A percentile compares a stretch with the other conserved stretches of the same genome.
These are phyloP conservation scores for Hypoxylon intermedium DNA, from an alignment of 495 filamentous ascomycete species.

Conservation along the genomic window DNA sequence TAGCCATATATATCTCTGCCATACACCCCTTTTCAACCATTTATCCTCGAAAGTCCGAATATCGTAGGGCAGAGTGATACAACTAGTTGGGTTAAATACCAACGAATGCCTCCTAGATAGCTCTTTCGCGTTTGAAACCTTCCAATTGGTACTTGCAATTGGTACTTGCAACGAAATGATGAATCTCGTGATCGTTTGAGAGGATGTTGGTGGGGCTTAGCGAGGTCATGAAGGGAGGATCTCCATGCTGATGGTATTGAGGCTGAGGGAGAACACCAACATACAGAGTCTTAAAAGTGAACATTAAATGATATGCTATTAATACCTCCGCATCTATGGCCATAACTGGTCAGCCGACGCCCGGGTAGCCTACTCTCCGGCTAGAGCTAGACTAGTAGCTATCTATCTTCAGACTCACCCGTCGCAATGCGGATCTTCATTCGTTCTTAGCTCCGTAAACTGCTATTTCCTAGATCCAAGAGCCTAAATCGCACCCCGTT, in stretches of 20 bases:
- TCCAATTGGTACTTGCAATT: constrained; percentile 4
- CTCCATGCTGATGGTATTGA: constrained; percentile 7
- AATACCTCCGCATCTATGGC: background rate
- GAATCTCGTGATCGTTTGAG: constrained; percentile 1
- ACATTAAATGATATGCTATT: constrained; percentile 17
- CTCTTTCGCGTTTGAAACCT: constrained; percentile 3
- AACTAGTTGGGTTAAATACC: no score
- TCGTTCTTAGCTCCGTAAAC: background rate
- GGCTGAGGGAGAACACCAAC: constrained; percentile 12
- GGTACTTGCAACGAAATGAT: constrained; percentile 6
- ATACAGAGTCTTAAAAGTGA: constrained; percentile 5
- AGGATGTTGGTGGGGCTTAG: constrained; percentile 2
- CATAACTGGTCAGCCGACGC: constrained; percentile 25
- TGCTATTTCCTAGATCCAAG: background rate
- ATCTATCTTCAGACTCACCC: background rate
- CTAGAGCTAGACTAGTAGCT: no score
- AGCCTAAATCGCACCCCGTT: constrained; percentile 3
- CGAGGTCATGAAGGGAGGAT: constrained; percentile 11
- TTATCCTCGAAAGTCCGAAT: no score
- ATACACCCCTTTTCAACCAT: no score
- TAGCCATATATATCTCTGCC: no score
- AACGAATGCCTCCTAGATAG: no score
- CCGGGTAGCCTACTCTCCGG: constrained; percentile 7
- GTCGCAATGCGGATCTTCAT: constrained; percentile 15
- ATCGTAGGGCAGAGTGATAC: no score